These are phyloP conservation scores for Clavariopsis aquatica DNA, from an alignment of 495 filamentous ascomycete species.

Conservation along the genomic window DNA sequence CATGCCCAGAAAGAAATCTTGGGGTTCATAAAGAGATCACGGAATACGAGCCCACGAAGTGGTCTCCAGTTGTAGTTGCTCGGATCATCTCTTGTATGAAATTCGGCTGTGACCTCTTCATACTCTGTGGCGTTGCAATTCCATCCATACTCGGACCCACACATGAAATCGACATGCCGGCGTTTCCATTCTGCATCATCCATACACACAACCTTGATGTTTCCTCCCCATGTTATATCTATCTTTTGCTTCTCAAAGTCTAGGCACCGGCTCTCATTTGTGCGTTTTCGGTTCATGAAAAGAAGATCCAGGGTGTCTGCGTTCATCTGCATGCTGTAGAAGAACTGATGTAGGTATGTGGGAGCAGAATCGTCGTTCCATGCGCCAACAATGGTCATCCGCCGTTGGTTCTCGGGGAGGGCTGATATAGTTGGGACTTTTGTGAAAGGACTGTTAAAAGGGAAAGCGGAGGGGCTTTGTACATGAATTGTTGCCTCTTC, in stretches of 20 bases:
- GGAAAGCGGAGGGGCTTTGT: background rate
- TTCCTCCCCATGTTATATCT: constrained; percentile 6
- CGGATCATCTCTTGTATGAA: background rate
- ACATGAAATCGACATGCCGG: constrained; percentile 6
- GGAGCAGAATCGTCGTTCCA: background rate
- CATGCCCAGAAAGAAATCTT: constrained; percentile 8
- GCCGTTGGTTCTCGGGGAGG: background rate
- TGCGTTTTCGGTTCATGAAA: constrained; percentile 8
- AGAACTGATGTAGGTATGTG: background rate
- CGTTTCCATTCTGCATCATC: constrained; percentile 1
- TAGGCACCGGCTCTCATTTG: background rate
- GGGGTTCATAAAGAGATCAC: constrained; percentile 1
- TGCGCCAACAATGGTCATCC: background rate
- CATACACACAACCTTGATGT: constrained; percentile 8
- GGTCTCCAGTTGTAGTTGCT: constrained; percentile 3
- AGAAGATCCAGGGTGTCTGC: constrained; percentile 7
- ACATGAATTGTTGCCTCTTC: too few relatives aligned
- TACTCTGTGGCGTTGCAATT: constrained; percentile 11
- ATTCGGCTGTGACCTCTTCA: constrained; percentile 5
- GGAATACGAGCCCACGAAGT: background rate
- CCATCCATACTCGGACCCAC: constrained; percentile 12
- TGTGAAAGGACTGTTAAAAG: background rate
- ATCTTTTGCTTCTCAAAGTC: constrained; percentile 1
- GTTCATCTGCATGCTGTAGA: constrained; percentile 4
- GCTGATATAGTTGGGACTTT: background rate